A percentile compares a stretch with the other conserved stretches of the same genome.
Conservation (phyloP, 306 rosid genomes). For the Fragaria iinumae region DNA sequence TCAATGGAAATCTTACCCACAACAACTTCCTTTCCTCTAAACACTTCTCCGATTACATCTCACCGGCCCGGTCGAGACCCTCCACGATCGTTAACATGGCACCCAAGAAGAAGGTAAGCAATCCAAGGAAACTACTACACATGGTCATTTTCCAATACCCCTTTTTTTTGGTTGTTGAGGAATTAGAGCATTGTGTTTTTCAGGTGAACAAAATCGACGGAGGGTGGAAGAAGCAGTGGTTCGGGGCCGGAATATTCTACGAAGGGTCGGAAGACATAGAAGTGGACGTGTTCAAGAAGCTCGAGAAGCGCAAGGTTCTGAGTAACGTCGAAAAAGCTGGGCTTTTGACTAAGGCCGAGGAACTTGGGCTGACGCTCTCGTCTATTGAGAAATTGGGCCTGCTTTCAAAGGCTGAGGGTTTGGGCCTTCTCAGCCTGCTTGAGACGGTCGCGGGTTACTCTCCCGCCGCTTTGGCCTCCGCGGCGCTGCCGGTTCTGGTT, state of each 20-base stretch:
- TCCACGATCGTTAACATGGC: conserved; percentile 70
- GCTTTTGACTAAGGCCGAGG: conserved; percentile 81
- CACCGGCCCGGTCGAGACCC: conserved; percentile 29
- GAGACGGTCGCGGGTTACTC: conserved; percentile 50
- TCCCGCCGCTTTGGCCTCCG: conserved; percentile 73
- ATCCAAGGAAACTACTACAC: not conserved
- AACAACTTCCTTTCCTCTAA: conserved; percentile 30
- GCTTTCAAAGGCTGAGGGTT: conserved; percentile 84
- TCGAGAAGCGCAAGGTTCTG: conserved; percentile 74
- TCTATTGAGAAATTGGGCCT: conserved; percentile 85
- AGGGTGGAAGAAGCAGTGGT: conserved; percentile 86
- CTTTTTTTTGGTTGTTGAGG: conserved; percentile 13
- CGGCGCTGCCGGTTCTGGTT: conserved; percentile 58
- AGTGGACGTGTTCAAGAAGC: conserved; percentile 90
- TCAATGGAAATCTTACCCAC: conserved; percentile 30
- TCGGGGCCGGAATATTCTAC: conserved; percentile 88
- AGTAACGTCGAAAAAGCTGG: conserved; percentile 91
- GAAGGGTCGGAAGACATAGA: conserved; percentile 82
- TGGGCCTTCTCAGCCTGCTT: conserved; percentile 80
- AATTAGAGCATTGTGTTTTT: not conserved
- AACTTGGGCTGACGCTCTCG: conserved; percentile 71
- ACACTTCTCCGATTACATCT: conserved; percentile 18
- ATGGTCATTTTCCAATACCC: not conserved
- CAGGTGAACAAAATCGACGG: conserved; percentile 87
- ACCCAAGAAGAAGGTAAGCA: conserved; percentile 60